A percentile compares a stretch with the other conserved stretches of the same genome.
Evolutionary conservation across 345 rosid genomes (phyloP).

Genomic region (Acer yangbiense): DNA sequence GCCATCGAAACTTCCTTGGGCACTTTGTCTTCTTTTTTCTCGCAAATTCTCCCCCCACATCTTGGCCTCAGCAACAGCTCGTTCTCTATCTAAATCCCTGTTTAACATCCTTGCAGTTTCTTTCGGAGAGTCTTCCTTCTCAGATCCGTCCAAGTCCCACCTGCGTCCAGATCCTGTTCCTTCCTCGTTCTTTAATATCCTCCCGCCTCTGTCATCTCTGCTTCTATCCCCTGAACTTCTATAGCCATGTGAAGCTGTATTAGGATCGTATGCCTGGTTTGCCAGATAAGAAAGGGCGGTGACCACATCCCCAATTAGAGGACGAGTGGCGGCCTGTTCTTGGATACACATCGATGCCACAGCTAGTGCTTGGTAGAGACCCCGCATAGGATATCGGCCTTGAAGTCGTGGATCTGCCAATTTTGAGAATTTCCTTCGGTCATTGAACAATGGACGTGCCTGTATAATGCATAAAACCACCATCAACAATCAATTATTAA

Average conservation of each 20-base stretch:
- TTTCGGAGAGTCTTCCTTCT: constrained; percentile 88
- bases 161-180: constrained; percentile 72
- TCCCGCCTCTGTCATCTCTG: constrained; percentile 61
- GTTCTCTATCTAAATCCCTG: constrained; percentile 80
- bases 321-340: constrained; percentile 95
- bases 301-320: constrained; percentile 91
- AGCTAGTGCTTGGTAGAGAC: constrained; percentile 91
- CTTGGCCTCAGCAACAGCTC: constrained; percentile 96
- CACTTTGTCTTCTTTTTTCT: constrained; percentile 79
- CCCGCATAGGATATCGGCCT: constrained; percentile 84
- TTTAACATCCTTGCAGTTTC: constrained; percentile 68
- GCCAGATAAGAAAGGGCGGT: constrained; percentile 93
- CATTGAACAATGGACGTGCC: constrained; percentile 88
- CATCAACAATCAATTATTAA: constrained; percentile 2
- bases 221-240: constrained; percentile 48
- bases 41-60: constrained; percentile 98
- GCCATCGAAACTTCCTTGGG: constrained; percentile 63
- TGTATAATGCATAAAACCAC: constrained; percentile 35
- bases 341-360: constrained; percentile 99
- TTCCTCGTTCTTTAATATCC: constrained; percentile 64
- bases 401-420: constrained; percentile 81
- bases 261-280: constrained; percentile 80
- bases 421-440: constrained; percentile 72
- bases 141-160: constrained; percentile 79
- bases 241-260: constrained; percentile 28